Conservation (phyloP, 2,329 filamentous ascomycete species). For the Ceratocystis cacaofunesta region DNA sequence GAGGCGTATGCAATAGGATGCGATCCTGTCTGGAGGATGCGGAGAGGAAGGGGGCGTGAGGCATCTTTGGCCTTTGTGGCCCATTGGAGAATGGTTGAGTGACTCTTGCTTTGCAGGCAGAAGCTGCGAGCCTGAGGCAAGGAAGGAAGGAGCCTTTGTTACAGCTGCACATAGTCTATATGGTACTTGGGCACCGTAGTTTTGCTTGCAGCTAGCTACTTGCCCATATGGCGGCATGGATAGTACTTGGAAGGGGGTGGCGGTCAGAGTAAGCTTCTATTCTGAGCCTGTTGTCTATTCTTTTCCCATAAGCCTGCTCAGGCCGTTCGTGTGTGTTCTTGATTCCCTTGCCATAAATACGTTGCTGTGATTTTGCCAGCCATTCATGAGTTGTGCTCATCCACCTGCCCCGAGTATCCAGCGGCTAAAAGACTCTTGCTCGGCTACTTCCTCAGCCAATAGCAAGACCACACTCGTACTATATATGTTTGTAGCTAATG, state of each 20-base stretch:
- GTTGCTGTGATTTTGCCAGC: background rate
- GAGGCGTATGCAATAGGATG: background rate
- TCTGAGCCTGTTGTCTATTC: background rate
- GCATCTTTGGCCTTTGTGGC: background rate
- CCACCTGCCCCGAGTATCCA: background rate
- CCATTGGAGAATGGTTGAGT: background rate
- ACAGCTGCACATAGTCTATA: background rate
- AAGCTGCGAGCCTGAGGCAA: background rate
- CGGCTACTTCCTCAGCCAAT: slow-evolving; percentile 1
- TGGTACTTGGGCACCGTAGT: background rate
- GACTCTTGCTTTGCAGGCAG: background rate
- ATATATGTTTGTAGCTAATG: background rate
- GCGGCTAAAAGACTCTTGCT: background rate
- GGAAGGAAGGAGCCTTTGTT: background rate
- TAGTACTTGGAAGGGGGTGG: background rate
- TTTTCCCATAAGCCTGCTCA: background rate
- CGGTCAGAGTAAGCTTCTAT: background rate
- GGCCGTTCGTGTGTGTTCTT: background rate
- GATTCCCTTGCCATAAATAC: background rate
- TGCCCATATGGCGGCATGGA: background rate
- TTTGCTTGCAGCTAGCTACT: background rate
- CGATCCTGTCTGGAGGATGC: background rate
- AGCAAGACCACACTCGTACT: background rate
- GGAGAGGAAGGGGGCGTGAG: background rate
- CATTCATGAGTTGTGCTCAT: background rate